Percentiles rank a stretch among this genome's conserved stretches.
phyloP scores from a whole-genome alignment of 2,329 filamentous ascomycete genomes.

The Colletotrichum tanaceti region DNA sequence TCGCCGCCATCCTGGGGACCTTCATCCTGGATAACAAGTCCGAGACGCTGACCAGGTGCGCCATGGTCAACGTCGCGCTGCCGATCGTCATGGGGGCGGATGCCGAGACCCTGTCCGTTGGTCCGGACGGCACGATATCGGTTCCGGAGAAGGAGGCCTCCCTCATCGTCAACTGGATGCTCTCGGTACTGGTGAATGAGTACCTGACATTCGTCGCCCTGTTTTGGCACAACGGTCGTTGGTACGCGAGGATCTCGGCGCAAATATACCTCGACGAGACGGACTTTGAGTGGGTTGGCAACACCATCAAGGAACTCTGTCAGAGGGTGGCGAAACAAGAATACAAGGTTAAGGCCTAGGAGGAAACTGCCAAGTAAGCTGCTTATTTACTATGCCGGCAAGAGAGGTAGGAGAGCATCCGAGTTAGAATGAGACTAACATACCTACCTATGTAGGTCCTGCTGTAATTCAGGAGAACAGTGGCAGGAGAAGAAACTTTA shows the following conservation, averaged over 20 bases:
- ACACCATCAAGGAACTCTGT: constrained; percentile 64
- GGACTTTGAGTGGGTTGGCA: constrained; percentile 80
- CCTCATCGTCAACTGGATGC: constrained; percentile 68
- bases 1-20: constrained; percentile 75
- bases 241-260: constrained; percentile 80
- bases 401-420: too few relatives aligned
- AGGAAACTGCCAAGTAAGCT: neutral
- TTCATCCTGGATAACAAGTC: constrained; percentile 75
- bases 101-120: constrained; percentile 41
- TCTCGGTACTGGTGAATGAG: constrained; percentile 63
- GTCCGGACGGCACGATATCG: constrained; percentile 42
- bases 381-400: too few relatives aligned
- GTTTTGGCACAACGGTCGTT: constrained; percentile 68
- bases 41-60: constrained; percentile 72
- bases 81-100: constrained; percentile 63
- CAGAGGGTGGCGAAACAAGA: constrained; percentile 50
- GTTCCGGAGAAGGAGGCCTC: constrained; percentile 49
- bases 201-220: constrained; percentile 78
- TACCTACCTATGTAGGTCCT: too few relatives aligned
- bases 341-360: neutral
- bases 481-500: too few relatives aligned
- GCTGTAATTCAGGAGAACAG: fast-evolving
- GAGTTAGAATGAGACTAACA: too few relatives aligned
- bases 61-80: constrained; percentile 78
- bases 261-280: constrained; percentile 85